phyloP scores from a whole-genome alignment of 352 stramenopile species.

The Globisporangium cystogenes region DNA sequence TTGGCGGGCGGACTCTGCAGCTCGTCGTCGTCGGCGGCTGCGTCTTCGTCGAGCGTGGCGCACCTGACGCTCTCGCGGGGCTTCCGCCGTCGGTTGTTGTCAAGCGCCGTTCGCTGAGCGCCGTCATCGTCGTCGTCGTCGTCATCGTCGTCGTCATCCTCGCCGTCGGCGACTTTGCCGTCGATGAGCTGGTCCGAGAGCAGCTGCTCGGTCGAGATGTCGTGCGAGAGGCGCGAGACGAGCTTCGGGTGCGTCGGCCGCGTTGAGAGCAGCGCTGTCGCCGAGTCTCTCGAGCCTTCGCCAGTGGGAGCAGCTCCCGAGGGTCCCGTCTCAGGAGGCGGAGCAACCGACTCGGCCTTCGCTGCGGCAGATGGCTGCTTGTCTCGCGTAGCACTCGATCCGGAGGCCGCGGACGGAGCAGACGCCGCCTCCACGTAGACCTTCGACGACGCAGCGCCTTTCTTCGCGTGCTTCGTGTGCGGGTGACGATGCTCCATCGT shows the following conservation, averaged over 20 bases:
- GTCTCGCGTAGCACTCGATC: too few relatives aligned
- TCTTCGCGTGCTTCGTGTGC: conserved; percentile 9
- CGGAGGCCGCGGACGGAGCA: too few relatives aligned
- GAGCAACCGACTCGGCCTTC: not conserved
- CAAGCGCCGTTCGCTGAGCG: not conserved
- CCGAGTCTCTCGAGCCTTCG: not conserved
- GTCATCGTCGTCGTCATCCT: conserved; percentile 40
- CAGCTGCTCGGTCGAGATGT: conserved; percentile 68
- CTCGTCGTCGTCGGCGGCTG: not conserved
- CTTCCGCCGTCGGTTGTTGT: conserved; percentile 20
- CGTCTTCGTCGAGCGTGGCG: not conserved
- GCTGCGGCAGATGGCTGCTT: too few relatives aligned
- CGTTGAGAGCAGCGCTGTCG: not conserved
- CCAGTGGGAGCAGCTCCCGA: too few relatives aligned
- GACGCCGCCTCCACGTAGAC: conserved; percentile 20
- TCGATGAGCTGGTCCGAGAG: conserved; percentile 58
- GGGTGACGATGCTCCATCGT: conserved; percentile 2
- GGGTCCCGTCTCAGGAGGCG: not conserved
- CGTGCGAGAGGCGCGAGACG: conserved; percentile 31
- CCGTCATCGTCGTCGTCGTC: conserved; percentile 4
- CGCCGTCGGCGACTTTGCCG: conserved; percentile 46
- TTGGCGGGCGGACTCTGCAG: conserved; percentile 1
- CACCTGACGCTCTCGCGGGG: not conserved
- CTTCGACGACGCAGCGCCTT: conserved; percentile 13
- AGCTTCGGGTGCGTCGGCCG: conserved; percentile 5